These are phyloP conservation scores for Rhodomyrtus tomentosa DNA, from an alignment of 345 rosid genomes.

Conservation along the genomic window DNA sequence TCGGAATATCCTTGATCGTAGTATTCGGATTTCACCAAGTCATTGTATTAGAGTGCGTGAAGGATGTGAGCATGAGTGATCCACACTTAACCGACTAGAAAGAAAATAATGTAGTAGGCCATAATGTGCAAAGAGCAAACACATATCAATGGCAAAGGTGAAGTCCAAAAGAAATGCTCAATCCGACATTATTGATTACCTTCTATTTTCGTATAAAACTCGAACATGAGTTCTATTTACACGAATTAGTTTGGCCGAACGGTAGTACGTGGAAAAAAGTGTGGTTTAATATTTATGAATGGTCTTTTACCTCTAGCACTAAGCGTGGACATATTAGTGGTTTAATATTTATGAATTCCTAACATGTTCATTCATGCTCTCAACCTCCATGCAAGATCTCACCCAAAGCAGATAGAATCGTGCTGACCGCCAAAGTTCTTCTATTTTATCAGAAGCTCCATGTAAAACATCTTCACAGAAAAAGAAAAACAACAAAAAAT, in stretches of 20 bases:
- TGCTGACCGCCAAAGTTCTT: background rate
- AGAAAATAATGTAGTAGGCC: background rate
- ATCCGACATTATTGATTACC: background rate
- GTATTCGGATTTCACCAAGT: background rate
- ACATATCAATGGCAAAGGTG: background rate
- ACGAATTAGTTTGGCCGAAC: background rate
- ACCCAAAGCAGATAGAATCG: background rate
- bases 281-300: no score
- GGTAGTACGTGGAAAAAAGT: fast-evolving
- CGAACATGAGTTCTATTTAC: background rate
- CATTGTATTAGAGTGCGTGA: background rate
- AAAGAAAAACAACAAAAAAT: background rate
- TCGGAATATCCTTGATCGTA: background rate
- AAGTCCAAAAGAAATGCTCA: background rate
- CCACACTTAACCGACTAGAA: background rate
- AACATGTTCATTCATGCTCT: background rate
- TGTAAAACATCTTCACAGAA: background rate
- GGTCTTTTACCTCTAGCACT: no score
- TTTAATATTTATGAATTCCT: no score
- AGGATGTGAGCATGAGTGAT: background rate
- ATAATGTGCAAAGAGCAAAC: background rate
- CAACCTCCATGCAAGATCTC: background rate
- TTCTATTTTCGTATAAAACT: no score
- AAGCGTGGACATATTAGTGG: no score
- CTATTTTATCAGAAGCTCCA: background rate